Evolutionary conservation across 257 asterid genomes (phyloP), one percentile per base, ranked within the genome.

Genomic region (Solanum chiquidenum): DNA sequence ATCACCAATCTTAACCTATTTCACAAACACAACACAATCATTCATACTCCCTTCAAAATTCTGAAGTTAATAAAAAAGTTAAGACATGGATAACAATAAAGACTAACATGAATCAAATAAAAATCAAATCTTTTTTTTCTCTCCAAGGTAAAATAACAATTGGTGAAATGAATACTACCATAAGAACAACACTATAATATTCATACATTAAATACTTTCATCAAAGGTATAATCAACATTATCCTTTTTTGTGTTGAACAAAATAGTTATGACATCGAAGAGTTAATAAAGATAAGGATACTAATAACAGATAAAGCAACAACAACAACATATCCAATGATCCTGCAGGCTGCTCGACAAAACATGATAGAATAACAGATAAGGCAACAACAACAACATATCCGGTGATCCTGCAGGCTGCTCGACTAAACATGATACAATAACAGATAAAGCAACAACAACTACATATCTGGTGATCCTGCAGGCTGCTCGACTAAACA

Each of bases 1-100:
- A 88, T 95, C 98, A 71, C 98, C 98, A 80, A 95, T 95, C 90
- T 95, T 95, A 86, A 95, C 96, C 98, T 95, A 85, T 86, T 88
- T 13, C 87, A 79, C 5, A 68, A 27, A 68, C 52, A 69, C 86
- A 86, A 86, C 80, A 44, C 42, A 37, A 49, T 27, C 73, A 60
- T 25, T 44, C 18, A 4, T 44, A 44, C 35, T 44, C 20, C 85
- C 68, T 49, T 82, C 3, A 3, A 82, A 49, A 79, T 44, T 27
- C 25, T 44, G 25, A 27, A 79, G 85, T 8, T 79, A 18, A 44
- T 27, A 44, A 27, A 23, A 8, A 4, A 13, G 9, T 7, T 44
- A n/a, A 79, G 10, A 29, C 85, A 80, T 16, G 6, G 20, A 80
- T 18, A 16, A 3, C 42, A 46, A 29, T 7, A 73, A 14, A 14